A percentile compares a stretch with the other conserved stretches of the same genome.
Evolutionary conservation across 2,329 filamentous ascomycete species (phyloP).

Genomic region (Penicillium decumbens): DNA sequence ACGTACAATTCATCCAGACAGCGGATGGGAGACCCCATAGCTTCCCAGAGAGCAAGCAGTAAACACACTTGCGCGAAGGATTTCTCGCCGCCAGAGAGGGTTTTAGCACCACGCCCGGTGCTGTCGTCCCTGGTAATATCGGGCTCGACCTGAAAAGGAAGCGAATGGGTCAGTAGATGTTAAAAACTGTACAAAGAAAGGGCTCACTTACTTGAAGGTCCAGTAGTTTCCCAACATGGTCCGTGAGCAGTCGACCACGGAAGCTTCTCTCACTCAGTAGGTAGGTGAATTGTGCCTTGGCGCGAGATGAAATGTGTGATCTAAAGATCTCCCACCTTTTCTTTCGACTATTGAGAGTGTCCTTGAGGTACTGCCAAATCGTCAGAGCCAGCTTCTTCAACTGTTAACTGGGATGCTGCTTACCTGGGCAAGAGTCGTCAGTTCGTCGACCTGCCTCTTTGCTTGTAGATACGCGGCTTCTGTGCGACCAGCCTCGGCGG

Average conservation of each 20-base stretch:
- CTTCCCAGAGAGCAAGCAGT: conserved; percentile 89
- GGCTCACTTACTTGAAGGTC: conserved; percentile 62
- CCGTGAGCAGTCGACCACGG: conserved; percentile 71
- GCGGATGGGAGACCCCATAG: conserved; percentile 91
- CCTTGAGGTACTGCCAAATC: conserved; percentile 45
- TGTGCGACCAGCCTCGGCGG: conserved; percentile 43
- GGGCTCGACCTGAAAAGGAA: conserved; percentile 52
- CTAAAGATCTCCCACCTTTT: conserved; percentile 77
- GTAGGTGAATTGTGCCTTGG: conserved; percentile 80
- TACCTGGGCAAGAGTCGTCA: conserved; percentile 40
- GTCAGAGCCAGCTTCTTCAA: conserved; percentile 4
- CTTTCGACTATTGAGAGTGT: conserved; percentile 64
- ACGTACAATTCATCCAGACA: conserved; percentile 87
- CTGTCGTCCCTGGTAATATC: conserved; percentile 65
- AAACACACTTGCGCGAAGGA: conserved; percentile 97
- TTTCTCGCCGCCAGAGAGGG: conserved; percentile 92
- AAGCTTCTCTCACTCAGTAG: conserved; percentile 86
- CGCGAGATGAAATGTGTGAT: conserved; percentile 75
- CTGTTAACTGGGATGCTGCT: background rate
- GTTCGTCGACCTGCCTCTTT: conserved; percentile 36
- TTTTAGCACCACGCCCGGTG: conserved; percentile 78
- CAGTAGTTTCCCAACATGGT: conserved; percentile 69
- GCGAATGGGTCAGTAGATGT: conserved; percentile 6
- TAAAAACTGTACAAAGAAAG: background rate
- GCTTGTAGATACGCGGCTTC: conserved; percentile 36